Base-by-base conservation (phyloP, 106 monocot species). In the Ottelia alismoides region DNA sequence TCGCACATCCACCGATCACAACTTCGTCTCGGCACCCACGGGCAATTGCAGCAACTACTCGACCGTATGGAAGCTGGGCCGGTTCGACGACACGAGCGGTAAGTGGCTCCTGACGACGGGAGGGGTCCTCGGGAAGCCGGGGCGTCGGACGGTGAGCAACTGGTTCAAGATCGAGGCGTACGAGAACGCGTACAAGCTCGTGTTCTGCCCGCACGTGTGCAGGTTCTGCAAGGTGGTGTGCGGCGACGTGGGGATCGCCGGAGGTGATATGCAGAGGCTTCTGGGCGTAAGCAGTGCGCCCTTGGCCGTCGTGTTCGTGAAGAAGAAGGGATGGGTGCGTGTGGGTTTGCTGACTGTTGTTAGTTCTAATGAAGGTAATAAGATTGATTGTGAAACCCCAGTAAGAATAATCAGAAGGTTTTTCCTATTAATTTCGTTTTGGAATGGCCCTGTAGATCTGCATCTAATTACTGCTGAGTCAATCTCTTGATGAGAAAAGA, bases 131-230 rank as follows among this genome's bases (percentile, higher is more conserved):
- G 76, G 76, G 14, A 43, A 21, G 0, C 75, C 75, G 1, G 70
- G 75, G 1, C 20, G 19, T 22, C 28, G 12, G 29, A 65, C 76
- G 55, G 57, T 70, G 70, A 45, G 65, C 50, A 76, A 66, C 35
- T 70, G 76, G 76, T 76, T 76, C 40, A 76, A 65, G 65, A 71
- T 77, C 21, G 71, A 71, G 71, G 62, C 1, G 25, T 45, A 17
- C 1, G 61, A 43, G 19, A 28, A 45, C 29, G 28, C 51, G 17
- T 76, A 77, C 25, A 77, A 67, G 77, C 55, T 71, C 3, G 77
- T 67, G 52, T 77, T 67, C 65, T 77, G 77, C 45, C 77, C 77
- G 1, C 25, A 30, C 2, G 71, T 77, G 25, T 77, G 77, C 28
- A 40, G 29, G 2, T 53, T 52, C 25, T 77, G 77, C 19, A 77